Evolutionary conservation across 1,284 basidiomycete genomes (phyloP).

Genomic region (Cerioporus squamosus): DNA sequence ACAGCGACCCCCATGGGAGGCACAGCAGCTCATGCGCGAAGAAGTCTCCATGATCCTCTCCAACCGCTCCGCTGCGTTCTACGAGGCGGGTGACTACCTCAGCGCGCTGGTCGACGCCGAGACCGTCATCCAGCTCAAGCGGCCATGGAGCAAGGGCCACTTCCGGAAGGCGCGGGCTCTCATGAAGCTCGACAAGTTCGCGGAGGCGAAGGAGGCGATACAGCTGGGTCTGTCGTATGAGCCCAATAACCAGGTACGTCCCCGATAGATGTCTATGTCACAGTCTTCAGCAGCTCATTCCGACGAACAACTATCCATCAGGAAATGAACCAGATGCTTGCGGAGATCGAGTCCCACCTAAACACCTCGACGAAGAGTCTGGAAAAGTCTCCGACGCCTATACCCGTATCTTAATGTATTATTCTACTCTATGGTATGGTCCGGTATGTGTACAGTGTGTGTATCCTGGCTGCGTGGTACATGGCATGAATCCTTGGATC

Average conservation of each 20-base stretch:
- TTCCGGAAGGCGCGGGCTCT: slow-evolving; percentile 92
- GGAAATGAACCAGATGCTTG: slow-evolving; percentile 32
- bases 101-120: slow-evolving; percentile 92
- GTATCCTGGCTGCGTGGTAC: slow-evolving; percentile 10
- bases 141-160: slow-evolving; percentile 94
- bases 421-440: slow-evolving; percentile 17
- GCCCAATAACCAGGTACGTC: slow-evolving; percentile 75
- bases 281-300: not conserved
- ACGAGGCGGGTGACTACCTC: slow-evolving; percentile 77
- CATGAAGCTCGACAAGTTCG: slow-evolving; percentile 68
- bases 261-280: not conserved
- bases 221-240: slow-evolving; percentile 89
- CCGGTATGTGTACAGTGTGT: slow-evolving; percentile 24
- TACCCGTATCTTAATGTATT: slow-evolving; percentile 28
- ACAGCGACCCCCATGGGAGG: slow-evolving; percentile 91
- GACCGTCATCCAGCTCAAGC: slow-evolving; percentile 83
- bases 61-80: slow-evolving; percentile 89
- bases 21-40: slow-evolving; percentile 81
- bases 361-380: slow-evolving; percentile 9
- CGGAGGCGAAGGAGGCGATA: slow-evolving; percentile 85
- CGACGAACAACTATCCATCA: not conserved
- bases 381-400: slow-evolving; percentile 20
- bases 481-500: slow-evolving; percentile 3
- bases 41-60: slow-evolving; percentile 89
- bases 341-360: slow-evolving; percentile 25